A percentile compares a stretch with the other conserved stretches of the same genome.
Conservation (phyloP, 306 rosid genomes). For the Carpinus fangiana region DNA sequence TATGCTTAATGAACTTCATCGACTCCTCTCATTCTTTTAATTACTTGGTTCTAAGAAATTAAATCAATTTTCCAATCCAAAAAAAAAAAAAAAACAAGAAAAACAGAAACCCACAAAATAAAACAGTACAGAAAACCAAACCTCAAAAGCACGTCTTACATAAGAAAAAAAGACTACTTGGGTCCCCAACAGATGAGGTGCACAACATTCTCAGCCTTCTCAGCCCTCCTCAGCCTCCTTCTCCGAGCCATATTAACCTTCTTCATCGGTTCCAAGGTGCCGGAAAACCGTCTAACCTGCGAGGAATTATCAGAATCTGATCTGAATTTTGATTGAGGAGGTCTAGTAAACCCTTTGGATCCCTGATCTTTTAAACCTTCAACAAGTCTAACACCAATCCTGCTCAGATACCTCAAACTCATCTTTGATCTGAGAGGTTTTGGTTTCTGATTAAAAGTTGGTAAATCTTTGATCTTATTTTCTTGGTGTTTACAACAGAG, state of each 20-base stretch:
- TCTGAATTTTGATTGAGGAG: conserved; percentile 1
- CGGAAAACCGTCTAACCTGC: conserved; percentile 5
- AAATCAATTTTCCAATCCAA: too few species aligned
- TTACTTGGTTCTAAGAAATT: too few species aligned
- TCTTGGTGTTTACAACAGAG: neutral
- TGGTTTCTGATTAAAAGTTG: neutral
- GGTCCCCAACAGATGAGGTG: conserved; percentile 32
- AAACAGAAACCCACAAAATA: too few species aligned
- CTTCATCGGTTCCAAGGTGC: conserved; percentile 12
- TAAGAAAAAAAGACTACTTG: conserved; percentile 1
- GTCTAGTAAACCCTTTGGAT: conserved; percentile 12
- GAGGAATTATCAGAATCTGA: neutral
- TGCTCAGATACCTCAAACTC: conserved; percentile 8
- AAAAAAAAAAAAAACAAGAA: too few species aligned
- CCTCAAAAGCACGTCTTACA: too few species aligned
- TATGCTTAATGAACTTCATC: too few species aligned
- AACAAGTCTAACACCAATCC: neutral
- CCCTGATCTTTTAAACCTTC: conserved; percentile 25
- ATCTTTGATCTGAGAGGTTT: neutral
- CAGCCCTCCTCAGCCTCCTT: conserved; percentile 22
- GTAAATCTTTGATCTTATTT: neutral
- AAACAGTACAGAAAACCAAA: too few species aligned
- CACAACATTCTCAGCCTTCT: conserved; percentile 28
- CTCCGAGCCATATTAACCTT: conserved; percentile 4
- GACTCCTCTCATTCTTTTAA: too few species aligned